Conservation (phyloP, 2,329 filamentous ascomycete species). For the Apiospora kogelbergensis region DNA sequence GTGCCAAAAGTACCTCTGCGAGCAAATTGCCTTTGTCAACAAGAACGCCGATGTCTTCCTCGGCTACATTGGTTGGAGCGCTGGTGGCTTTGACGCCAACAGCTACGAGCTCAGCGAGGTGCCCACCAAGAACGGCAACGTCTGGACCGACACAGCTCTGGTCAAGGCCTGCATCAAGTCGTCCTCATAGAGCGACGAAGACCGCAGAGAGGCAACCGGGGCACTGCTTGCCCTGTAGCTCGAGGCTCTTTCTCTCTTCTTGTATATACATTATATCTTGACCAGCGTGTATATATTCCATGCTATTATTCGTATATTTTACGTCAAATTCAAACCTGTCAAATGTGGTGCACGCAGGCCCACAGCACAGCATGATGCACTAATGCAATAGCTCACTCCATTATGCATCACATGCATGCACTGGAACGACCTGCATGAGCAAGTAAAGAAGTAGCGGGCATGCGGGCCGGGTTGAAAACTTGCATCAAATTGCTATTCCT, state of each 20-base stretch:
- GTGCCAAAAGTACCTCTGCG: conserved; percentile 32
- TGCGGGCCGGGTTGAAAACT: background rate
- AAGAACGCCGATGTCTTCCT: conserved; percentile 27
- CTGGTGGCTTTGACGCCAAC: conserved; percentile 21
- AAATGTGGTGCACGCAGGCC: too few relatives aligned
- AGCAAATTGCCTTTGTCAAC: conserved; percentile 33
- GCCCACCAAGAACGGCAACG: conserved; percentile 19
- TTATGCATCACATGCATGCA: background rate
- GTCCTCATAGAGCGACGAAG: background rate
- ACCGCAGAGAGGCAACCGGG: background rate
- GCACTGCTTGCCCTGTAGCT: background rate
- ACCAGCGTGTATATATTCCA: background rate
- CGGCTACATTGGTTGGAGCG: conserved; percentile 27
- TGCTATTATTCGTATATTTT: background rate
- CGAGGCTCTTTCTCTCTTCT: background rate
- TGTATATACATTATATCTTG: background rate
- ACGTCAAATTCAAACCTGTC: background rate
- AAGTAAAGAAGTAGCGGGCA: background rate
- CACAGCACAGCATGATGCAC: background rate
- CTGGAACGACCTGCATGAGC: background rate
- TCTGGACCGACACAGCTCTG: conserved; percentile 21
- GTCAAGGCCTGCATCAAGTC: conserved; percentile 20
- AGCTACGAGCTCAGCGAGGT: conserved; percentile 23
- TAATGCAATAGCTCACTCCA: background rate
- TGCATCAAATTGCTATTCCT: background rate